Base-by-base conservation (phyloP, 805 yeast species). In the Diddensiella santjacobensis region DNA sequence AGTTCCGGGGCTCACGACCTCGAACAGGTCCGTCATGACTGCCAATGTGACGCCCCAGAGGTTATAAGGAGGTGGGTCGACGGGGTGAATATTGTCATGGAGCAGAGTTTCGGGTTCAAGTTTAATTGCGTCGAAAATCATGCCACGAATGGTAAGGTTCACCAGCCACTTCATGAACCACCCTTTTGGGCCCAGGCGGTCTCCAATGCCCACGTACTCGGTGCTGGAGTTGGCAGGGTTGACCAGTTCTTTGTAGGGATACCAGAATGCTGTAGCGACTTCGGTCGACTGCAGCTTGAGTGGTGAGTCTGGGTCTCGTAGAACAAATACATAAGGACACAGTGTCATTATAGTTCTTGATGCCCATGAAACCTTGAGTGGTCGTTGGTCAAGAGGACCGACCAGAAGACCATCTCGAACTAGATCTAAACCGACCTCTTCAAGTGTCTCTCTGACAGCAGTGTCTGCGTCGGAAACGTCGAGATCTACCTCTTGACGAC, bases 21-120 rank as follows among this genome's bases (percentile, higher is more conserved):
- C 49, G 19, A 62, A 48, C n/a, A 68, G 44, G 40, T 69, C 72
- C 11, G 55, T 56, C 22, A 69, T 42, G 17, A 67, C 56, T 4
- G 62, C 63, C 24, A 61, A 58, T 5, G 72, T 67, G 10, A 69
- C 56, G 3, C 73, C 73, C 73, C 73, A 69, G 40, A 68, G 56
- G 43, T 56, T 58, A 54, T 58, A 62, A 0, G 66, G 66, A 1
- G 54, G 56, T 2, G 45, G 44, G 3, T 56, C 59, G 4, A 36
- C 39, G 11, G 39, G 36, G 22, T 5, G 45, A 6, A 19, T 44
- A 36, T 18, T 30, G 15, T 23, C 36, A 22, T 48, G 52, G 18
- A 37, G 33, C 5, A 48, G 40, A 17, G 44, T 37, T 17, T 29
- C 17, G 1, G 62, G 60, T 6, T 24, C 20, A 6, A 67, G 47